Conservation (phyloP, 1,139 yeast genomes). For the Williopsis jadinii region DNA sequence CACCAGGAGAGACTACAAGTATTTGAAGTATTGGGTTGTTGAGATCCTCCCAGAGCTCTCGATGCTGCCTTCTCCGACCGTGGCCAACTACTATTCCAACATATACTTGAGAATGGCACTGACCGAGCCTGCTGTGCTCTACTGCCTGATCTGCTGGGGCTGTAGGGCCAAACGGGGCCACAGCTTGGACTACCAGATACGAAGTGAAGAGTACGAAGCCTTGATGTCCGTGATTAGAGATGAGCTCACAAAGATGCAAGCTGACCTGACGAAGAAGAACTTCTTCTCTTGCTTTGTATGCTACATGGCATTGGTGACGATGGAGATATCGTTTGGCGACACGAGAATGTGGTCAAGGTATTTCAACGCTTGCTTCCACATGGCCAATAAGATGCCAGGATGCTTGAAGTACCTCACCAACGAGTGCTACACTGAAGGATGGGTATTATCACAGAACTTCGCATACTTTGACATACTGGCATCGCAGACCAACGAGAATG, state of each 20-base stretch:
- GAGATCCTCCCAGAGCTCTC: constrained; percentile 27
- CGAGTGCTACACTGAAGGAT: constrained; percentile 23
- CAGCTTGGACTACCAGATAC: constrained; percentile 15
- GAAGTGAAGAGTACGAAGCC: constrained; percentile 16
- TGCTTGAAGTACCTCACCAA: constrained; percentile 22
- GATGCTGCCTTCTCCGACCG: constrained; percentile 25
- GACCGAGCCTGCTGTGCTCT: constrained; percentile 25
- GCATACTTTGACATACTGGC: constrained; percentile 27
- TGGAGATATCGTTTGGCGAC: constrained; percentile 32
- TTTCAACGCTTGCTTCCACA: constrained; percentile 26
- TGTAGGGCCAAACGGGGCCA: constrained; percentile 19
- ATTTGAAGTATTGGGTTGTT: neutral
- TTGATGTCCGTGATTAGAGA: constrained; percentile 11
- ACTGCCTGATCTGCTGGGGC: constrained; percentile 29
- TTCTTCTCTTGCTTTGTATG: constrained; percentile 27
- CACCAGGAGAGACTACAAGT: neutral
- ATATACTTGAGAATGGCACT: constrained; percentile 31
- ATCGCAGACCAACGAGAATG: constrained; percentile 26
- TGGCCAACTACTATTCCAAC: constrained; percentile 26
- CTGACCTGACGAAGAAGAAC: constrained; percentile 7
- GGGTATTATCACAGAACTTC: constrained; percentile 20
- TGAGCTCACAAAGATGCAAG: constrained; percentile 3
- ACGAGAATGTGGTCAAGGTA: constrained; percentile 28
- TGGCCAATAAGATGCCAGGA: constrained; percentile 28
- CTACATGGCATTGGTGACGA: constrained; percentile 29